Percentiles rank a stretch among this genome's conserved stretches.
Conservation (phyloP, 306 rosid species). For the Dicorynia guianensis region DNA sequence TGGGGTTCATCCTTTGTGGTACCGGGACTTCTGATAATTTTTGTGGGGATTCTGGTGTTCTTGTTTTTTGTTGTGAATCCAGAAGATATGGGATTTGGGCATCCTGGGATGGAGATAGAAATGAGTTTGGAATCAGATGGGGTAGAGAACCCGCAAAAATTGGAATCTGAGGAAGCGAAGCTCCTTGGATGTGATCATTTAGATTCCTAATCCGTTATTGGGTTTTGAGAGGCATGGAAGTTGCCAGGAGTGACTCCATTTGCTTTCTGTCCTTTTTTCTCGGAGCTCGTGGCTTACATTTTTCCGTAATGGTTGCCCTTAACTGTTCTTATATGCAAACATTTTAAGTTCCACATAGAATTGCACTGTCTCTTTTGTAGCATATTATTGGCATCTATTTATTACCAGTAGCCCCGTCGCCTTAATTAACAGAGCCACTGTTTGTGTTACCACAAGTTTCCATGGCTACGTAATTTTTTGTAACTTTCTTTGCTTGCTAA, state of each 20-base stretch:
- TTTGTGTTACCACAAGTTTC: neutral
- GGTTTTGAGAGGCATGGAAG: constrained; percentile 71
- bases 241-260: constrained; percentile 67
- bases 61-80: constrained; percentile 82
- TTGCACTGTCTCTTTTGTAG: neutral
- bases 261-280: constrained; percentile 71
- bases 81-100: constrained; percentile 64
- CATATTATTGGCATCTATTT: neutral
- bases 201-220: constrained; percentile 52
- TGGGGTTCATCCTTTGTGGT: constrained; percentile 98
- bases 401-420: neutral
- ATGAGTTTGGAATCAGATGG: constrained; percentile 51
- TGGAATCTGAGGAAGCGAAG: constrained; percentile 69
- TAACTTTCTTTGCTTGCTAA: neutral
- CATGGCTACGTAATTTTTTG: neutral
- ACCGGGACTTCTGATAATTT: constrained; percentile 78
- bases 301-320: constrained; percentile 79
- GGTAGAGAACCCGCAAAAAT: constrained; percentile 45
- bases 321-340: neutral
- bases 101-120: constrained; percentile 59
- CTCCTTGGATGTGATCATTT: constrained; percentile 32
- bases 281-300: constrained; percentile 77
- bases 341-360: neutral
- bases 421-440: no score
- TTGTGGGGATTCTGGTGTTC: constrained; percentile 69